These are phyloP conservation scores for Metschnikowia hibisci DNA, from an alignment of 805 yeast genomes.

Conservation along the genomic window DNA sequence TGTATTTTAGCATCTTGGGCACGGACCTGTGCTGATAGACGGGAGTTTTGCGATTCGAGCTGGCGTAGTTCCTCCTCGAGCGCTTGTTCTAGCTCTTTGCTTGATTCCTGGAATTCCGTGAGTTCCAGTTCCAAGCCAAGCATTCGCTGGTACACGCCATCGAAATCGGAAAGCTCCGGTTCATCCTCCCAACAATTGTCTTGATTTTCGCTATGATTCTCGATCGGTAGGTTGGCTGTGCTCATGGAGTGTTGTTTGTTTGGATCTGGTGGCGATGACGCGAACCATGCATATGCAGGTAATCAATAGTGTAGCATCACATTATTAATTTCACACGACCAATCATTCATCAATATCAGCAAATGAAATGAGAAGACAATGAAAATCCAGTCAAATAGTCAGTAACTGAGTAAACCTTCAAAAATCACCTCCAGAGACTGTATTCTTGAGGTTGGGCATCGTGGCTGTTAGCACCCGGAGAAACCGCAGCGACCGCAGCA, in stretches of 20 bases:
- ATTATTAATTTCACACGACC: too few relatives aligned
- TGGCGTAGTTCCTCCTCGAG: constrained; percentile 40
- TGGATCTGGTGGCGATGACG: background rate
- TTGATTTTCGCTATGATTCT: background rate
- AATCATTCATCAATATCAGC: too few relatives aligned
- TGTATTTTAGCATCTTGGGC: constrained; percentile 20
- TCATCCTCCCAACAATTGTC: background rate
- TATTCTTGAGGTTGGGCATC: constrained; percentile 34
- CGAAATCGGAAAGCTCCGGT: constrained; percentile 3
- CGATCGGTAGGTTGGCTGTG: constrained; percentile 3
- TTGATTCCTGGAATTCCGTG: constrained; percentile 40
- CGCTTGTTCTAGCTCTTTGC: constrained; percentile 42
- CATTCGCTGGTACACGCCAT: constrained; percentile 21
- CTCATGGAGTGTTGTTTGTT: constrained; percentile 5
- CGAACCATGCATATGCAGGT: background rate
- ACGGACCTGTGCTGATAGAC: constrained; percentile 17
- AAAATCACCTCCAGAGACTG: constrained; percentile 30
- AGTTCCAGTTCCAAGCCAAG: constrained; percentile 36
- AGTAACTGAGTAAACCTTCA: too few relatives aligned
- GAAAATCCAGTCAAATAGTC: too few relatives aligned
- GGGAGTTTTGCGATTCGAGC: constrained; percentile 25
- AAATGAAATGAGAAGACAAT: too few relatives aligned
- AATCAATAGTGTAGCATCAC: too few relatives aligned
- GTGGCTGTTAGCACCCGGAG: constrained; percentile 25
- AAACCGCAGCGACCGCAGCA: constrained; percentile 38